Percentiles rank a stretch among this genome's conserved stretches.
phyloP scores from a whole-genome alignment of 768 basidiomycete genomes.

The Suillus brevipes region DNA sequence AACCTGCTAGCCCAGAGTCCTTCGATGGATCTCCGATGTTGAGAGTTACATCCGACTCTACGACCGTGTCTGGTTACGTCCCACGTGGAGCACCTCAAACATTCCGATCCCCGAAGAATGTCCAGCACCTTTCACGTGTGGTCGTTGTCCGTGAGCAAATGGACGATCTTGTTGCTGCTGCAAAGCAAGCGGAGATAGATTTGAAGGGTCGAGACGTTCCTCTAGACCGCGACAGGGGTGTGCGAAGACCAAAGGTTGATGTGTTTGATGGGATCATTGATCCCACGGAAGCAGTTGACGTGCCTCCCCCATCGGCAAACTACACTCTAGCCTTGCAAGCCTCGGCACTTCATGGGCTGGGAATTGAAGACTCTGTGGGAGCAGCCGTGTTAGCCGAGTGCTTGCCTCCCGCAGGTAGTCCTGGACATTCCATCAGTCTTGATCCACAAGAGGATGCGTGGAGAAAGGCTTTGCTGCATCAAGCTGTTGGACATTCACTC shows the following conservation, averaged over 20 bases:
- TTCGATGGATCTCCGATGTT: constrained; percentile 48
- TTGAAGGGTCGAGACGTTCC: constrained; percentile 55
- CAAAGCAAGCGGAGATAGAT: constrained; percentile 74
- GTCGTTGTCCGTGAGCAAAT: constrained; percentile 85
- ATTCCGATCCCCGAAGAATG: constrained; percentile 31
- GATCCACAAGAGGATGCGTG: constrained; percentile 64
- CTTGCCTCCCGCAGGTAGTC: constrained; percentile 64
- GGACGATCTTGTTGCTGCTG: constrained; percentile 66
- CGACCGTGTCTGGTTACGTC: constrained; percentile 45
- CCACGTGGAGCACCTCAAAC: constrained; percentile 40
- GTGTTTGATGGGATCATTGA: constrained; percentile 66
- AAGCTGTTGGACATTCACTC: constrained; percentile 78
- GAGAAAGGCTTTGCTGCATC: constrained; percentile 72
- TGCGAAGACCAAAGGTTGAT: constrained; percentile 39
- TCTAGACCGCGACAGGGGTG: constrained; percentile 43
- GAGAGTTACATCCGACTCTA: constrained; percentile 67
- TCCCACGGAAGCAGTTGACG: constrained; percentile 81
- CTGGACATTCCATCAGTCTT: constrained; percentile 51
- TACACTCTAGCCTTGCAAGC: constrained; percentile 78
- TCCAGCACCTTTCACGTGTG: constrained; percentile 56
- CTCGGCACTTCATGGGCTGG: constrained; percentile 69
- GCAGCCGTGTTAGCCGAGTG: constrained; percentile 75
- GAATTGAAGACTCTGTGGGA: constrained; percentile 72
- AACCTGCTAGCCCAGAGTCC: constrained; percentile 50
- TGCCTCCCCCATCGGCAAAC: constrained; percentile 66